Percentiles rank a stretch among this genome's conserved stretches.
These are phyloP conservation scores for Fomitopsis palustris DNA, from an alignment of 1,284 basidiomycete genomes.

Conservation along the genomic window DNA sequence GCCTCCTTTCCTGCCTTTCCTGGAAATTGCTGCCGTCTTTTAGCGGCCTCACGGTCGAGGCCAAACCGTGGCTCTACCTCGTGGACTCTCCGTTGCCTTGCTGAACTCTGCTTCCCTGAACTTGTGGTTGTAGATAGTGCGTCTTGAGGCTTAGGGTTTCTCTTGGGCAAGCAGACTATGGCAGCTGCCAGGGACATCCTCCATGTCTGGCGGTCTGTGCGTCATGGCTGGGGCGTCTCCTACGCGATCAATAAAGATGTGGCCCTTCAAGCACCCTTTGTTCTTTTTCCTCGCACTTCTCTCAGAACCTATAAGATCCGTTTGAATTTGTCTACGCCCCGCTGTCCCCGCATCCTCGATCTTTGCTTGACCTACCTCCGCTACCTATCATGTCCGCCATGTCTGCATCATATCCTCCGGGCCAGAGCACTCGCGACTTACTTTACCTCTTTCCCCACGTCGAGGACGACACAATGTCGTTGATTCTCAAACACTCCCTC, in stretches of 20 bases:
- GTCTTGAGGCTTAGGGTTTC: neutral
- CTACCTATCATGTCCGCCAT: neutral
- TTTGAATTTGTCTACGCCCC: neutral
- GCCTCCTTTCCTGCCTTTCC: conserved; percentile 10
- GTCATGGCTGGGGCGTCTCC: neutral
- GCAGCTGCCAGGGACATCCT: neutral
- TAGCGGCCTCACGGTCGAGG: neutral
- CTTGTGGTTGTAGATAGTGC: neutral
- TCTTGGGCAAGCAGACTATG: neutral
- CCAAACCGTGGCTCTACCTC: neutral
- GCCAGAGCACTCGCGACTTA: conserved; percentile 17
- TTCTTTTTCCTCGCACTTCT: neutral
- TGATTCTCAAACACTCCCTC: conserved; percentile 29
- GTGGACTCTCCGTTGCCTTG: neutral
- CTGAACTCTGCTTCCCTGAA: neutral
- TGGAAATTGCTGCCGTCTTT: neutral
- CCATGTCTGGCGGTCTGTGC: neutral
- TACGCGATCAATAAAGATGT: conserved; percentile 2
- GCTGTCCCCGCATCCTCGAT: neutral
- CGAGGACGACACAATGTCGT: conserved; percentile 27
- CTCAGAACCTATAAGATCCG: neutral
- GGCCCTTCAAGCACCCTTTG: neutral
- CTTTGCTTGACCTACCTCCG: neutral
- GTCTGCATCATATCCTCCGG: conserved; percentile 17
- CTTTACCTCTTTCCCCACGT: conserved; percentile 30